Evolutionary conservation across 352 stramenopile genomes (phyloP).

Genomic region (Pythium periplocum): DNA sequence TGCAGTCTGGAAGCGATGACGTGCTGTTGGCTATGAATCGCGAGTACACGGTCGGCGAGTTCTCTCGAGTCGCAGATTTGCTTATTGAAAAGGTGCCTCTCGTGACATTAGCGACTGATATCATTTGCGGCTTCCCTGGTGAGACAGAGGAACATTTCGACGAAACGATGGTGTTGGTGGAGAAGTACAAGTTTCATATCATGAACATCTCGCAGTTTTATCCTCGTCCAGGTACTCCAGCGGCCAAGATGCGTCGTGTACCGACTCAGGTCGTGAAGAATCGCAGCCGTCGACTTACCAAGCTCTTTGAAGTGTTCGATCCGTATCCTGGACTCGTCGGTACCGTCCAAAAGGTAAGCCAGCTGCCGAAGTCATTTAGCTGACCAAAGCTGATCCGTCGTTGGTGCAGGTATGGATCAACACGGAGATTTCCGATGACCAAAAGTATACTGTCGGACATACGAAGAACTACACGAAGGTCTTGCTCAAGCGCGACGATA

Average conservation of each 20-base stretch:
- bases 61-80: slow-evolving; percentile 66
- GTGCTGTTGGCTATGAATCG: slow-evolving; percentile 90
- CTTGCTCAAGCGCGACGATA: slow-evolving; percentile 65
- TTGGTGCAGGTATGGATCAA: slow-evolving; percentile 55
- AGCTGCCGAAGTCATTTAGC: too few relatives aligned
- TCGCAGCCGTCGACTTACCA: slow-evolving; percentile 76
- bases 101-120: slow-evolving; percentile 89
- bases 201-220: slow-evolving; percentile 95
- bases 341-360: slow-evolving; percentile 30
- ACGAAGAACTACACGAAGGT: slow-evolving; percentile 94
- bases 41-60: slow-evolving; percentile 86
- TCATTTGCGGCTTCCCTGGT: slow-evolving; percentile 90
- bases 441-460: slow-evolving; percentile 78
- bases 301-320: slow-evolving; percentile 80
- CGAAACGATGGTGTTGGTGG: slow-evolving; percentile 82
- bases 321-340: slow-evolving; percentile 73
- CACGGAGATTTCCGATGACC: slow-evolving; percentile 79
- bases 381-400: too few relatives aligned
- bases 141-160: slow-evolving; percentile 89
- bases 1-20: slow-evolving; percentile 84
- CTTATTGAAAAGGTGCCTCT: slow-evolving; percentile 68
- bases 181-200: slow-evolving; percentile 87
- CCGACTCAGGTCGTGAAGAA: slow-evolving; percentile 87
- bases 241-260: slow-evolving; percentile 87
- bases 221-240: slow-evolving; percentile 85